Evolutionary conservation across 176 grass and related monocot genomes (phyloP).

Genomic region (Tillandsia fasciculata): DNA sequence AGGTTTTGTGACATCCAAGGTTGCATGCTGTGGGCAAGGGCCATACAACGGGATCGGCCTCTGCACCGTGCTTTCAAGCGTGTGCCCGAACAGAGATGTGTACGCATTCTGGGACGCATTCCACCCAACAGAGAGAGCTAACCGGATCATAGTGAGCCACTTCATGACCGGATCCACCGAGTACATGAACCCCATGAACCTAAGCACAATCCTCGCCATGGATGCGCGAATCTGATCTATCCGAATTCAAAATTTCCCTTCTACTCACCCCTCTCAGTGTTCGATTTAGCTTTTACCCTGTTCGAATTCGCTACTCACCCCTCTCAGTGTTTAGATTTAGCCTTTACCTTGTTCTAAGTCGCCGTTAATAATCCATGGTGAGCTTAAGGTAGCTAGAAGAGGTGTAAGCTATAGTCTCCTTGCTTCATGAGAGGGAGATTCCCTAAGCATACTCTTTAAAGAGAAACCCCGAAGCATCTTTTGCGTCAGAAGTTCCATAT

Average conservation of each 20-base stretch:
- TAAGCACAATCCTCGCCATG: conserved; percentile 53
- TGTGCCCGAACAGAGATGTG: conserved; percentile 41
- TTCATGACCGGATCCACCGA: conserved; percentile 33
- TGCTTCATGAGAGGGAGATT: too few species aligned
- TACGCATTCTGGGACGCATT: conserved; percentile 69
- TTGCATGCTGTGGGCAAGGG: conserved; percentile 64
- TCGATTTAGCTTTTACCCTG: neutral
- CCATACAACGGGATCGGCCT: conserved; percentile 55
- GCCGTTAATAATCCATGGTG: too few species aligned
- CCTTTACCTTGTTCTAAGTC: too few species aligned
- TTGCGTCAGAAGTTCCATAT: too few species aligned
- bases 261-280: neutral
- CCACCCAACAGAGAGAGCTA: conserved; percentile 56
- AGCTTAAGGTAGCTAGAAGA: too few species aligned
- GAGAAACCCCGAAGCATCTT: too few species aligned
- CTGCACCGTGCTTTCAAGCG: conserved; percentile 37
- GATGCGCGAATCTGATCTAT: conserved; percentile 11
- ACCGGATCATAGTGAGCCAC: conserved; percentile 57
- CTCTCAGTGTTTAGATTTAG: too few species aligned
- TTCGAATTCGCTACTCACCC: too few species aligned
- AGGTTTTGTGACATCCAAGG: conserved; percentile 53
- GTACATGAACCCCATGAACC: conserved; percentile 66
- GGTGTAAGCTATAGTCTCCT: too few species aligned
- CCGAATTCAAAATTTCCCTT: neutral
- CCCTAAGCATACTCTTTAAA: too few species aligned